These are phyloP conservation scores for Sporobolus alterniflorus DNA, from an alignment of 202 grass and related monocot species.

Conservation along the genomic window DNA sequence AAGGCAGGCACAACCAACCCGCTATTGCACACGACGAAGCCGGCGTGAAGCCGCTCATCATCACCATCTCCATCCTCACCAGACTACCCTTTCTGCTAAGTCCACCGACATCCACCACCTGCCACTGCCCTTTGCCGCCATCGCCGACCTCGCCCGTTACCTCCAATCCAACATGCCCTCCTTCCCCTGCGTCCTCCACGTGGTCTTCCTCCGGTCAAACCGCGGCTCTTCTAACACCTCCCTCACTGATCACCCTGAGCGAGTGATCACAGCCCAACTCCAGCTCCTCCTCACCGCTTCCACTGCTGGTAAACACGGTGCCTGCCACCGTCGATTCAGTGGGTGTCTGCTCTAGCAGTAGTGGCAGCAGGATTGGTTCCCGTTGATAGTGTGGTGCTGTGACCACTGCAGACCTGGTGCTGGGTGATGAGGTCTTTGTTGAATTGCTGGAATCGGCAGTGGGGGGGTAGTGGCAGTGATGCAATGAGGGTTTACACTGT, in stretches of 20 bases:
- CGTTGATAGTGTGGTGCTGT: slow-evolving; percentile 55
- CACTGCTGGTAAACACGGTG: slow-evolving; percentile 41
- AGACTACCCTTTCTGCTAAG: slow-evolving; percentile 70
- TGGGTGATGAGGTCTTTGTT: slow-evolving; percentile 59
- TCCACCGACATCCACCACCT: slow-evolving; percentile 87
- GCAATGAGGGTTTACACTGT: slow-evolving; percentile 73
- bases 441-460: slow-evolving; percentile 68
- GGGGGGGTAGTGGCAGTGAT: slow-evolving; percentile 13
- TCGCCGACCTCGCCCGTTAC: slow-evolving; percentile 63
- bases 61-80: slow-evolving; percentile 69
- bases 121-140: slow-evolving; percentile 64
- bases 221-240: slow-evolving; percentile 13
- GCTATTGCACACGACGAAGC: slow-evolving; percentile 40
- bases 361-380: slow-evolving; percentile 2
- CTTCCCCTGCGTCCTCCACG: slow-evolving; percentile 60
- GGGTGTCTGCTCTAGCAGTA: slow-evolving; percentile 19
- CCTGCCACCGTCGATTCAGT: slow-evolving; percentile 66
- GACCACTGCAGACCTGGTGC: slow-evolving; percentile 30
- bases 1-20: no score
- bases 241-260: slow-evolving; percentile 38
- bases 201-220: slow-evolving; percentile 52
- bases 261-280: slow-evolving; percentile 51
- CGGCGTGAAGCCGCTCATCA: slow-evolving; percentile 69
- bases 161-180: slow-evolving; percentile 61
- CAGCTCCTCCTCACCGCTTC: background rate